phyloP scores from a whole-genome alignment of 768 basidiomycete species.

The Aureoboletus auriporus region DNA sequence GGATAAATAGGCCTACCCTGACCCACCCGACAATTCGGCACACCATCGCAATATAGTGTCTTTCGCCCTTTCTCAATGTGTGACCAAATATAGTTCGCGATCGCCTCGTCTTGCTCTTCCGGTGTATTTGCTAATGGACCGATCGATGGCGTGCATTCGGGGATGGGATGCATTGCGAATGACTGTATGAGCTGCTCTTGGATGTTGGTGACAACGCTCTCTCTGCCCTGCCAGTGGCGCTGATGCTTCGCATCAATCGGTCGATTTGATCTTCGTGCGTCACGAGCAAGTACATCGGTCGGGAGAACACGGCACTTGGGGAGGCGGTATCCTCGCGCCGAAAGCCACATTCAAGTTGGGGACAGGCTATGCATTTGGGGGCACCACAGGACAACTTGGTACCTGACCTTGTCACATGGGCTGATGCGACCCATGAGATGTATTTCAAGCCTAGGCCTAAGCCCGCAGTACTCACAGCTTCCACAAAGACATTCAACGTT shows the following conservation, averaged over 20 bases:
- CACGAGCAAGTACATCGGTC: constrained; percentile 6
- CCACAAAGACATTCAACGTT: constrained; percentile 56
- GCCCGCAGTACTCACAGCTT: constrained; percentile 41
- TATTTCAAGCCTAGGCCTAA: neutral
- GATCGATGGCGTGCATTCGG: constrained; percentile 3
- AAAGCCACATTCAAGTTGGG: constrained; percentile 16
- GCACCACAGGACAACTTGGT: constrained; percentile 17
- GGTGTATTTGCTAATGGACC: constrained; percentile 31
- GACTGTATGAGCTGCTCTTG: constrained; percentile 14
- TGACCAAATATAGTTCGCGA: constrained; percentile 41
- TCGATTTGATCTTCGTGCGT: constrained; percentile 29
- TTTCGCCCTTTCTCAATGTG: constrained; percentile 40
- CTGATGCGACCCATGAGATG: constrained; percentile 17
- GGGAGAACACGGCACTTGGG: neutral
- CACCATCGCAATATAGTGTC: constrained; percentile 40
- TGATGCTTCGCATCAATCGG: constrained; percentile 20
- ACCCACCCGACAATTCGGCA: constrained; percentile 36
- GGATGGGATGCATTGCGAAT: constrained; percentile 11
- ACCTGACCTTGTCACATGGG: constrained; percentile 24
- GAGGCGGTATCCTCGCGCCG: constrained; percentile 14
- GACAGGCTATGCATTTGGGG: constrained; percentile 4
- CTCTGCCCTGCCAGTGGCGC: constrained; percentile 6
- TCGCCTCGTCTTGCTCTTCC: constrained; percentile 38
- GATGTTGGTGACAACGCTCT: constrained; percentile 12
- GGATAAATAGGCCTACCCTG: constrained; percentile 38